Evolutionary conservation across 179 eudicot genomes (phyloP), one percentile per base, ranked within the genome.

Genomic region (Corrigiola litoralis): DNA sequence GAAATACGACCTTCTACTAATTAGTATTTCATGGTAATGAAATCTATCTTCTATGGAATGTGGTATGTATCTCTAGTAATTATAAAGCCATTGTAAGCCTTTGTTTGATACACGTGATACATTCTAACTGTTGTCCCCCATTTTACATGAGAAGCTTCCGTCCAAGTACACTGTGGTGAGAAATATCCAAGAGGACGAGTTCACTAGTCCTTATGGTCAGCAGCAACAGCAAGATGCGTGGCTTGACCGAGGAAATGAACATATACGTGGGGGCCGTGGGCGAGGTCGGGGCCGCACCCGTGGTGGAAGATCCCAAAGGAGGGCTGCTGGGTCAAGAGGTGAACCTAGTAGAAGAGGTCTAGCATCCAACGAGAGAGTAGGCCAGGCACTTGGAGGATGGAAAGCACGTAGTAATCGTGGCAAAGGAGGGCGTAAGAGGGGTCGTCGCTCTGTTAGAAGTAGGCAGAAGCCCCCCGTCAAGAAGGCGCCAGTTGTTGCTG

Each of bases 271-370:
- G 14, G 69, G 70, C 55, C 63, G 62, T 10, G 71, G 69, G 46
- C 67, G 73, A 5, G 85, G 81, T 24, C 75, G 82, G 79, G 86
- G 84, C 12, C 79, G 89, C 37, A 60, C 61, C 10, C 85, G 88
- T 13, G 91, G 85, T 36, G 88, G 91, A 41, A 79, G 82, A 78
- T 71, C 84, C 32, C 95, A 84, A 70, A 78, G 81, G 72, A 75
- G 71, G 66, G 77, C 64, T 52, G 58, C 21, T 52, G 73, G 75
- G 34, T 56, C 84, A 33, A 68, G 80, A 58, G 58, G 65, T 11
- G 81, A 72, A 49, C 55, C 80, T 36, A 52, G 69, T 9, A 70
- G 66, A 42, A 75, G 68, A 52, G 74, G 62, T 60, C 28, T 71
- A 4, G 58, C 81, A 5, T 63, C 71, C 51, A 69, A 49, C 9